Evolutionary conservation across 1,139 yeast species (phyloP).

Genomic region (Lodderomyces pseudojiufengensis): DNA sequence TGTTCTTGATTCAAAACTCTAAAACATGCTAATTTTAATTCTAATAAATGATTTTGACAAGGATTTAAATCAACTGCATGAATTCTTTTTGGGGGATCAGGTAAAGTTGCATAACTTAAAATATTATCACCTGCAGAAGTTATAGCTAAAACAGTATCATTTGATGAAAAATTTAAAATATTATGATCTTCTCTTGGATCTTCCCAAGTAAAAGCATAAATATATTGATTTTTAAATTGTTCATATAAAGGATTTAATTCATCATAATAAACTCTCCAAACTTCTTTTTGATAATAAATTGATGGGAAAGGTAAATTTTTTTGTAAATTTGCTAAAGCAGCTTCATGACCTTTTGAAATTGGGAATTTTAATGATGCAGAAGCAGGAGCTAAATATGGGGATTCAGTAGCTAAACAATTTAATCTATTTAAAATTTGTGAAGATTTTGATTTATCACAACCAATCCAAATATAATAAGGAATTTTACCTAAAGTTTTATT

Average conservation of each 20-base stretch:
- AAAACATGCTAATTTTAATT: slow-evolving; percentile 70
- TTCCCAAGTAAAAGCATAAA: slow-evolving; percentile 88
- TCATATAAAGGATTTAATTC: slow-evolving; percentile 63
- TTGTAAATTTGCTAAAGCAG: slow-evolving; percentile 58
- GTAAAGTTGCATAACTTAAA: slow-evolving; percentile 66
- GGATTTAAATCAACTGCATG: slow-evolving; percentile 88
- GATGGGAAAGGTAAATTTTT: slow-evolving; percentile 76
- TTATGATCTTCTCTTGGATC: slow-evolving; percentile 79
- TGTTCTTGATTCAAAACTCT: slow-evolving; percentile 56
- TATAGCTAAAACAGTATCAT: slow-evolving; percentile 75
- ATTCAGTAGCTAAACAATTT: slow-evolving; percentile 73
- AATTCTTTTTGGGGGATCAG: slow-evolving; percentile 68
- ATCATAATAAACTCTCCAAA: slow-evolving; percentile 79
- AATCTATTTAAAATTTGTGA: slow-evolving; percentile 58
- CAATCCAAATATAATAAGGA: slow-evolving; percentile 81
- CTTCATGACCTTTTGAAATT: slow-evolving; percentile 69
- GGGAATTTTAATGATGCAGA: slow-evolving; percentile 22
- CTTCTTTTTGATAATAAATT: slow-evolving; percentile 68
- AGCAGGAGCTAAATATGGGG: slow-evolving; percentile 72
- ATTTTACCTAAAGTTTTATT: slow-evolving; percentile 65
- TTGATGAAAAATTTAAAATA: slow-evolving; percentile 55
- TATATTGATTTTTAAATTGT: slow-evolving; percentile 74
- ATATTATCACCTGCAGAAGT: slow-evolving; percentile 86
- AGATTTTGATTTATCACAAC: slow-evolving; percentile 67
- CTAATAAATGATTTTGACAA: slow-evolving; percentile 74